Evolutionary conservation across 2,329 filamentous ascomycete species (phyloP).

Genomic region (Cercospora brassicicola): DNA sequence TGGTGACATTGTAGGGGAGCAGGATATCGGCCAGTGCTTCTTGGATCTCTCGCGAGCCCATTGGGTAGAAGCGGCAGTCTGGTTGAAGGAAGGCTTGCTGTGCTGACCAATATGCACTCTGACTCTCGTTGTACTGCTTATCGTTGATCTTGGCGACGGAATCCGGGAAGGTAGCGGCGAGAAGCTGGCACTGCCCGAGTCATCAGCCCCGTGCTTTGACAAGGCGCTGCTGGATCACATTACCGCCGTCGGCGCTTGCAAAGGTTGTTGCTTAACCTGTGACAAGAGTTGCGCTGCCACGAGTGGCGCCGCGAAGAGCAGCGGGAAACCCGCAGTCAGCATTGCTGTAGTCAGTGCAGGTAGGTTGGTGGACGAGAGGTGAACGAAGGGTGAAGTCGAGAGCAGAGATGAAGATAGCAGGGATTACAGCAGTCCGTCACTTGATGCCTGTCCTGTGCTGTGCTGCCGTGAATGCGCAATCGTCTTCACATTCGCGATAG

Average conservation of each 20-base stretch:
- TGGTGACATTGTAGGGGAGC: constrained; percentile 23
- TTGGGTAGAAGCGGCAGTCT: constrained; percentile 24
- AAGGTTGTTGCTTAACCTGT: background rate
- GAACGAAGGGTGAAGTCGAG: background rate
- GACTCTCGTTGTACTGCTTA: constrained; percentile 13
- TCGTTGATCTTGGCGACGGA: constrained; percentile 13
- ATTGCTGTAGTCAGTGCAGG: background rate
- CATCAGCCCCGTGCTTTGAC: background rate
- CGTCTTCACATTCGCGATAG: background rate
- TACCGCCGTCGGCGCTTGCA: constrained; percentile 1
- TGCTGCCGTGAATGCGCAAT: background rate
- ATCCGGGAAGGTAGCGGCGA: constrained; percentile 17
- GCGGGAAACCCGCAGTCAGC: background rate
- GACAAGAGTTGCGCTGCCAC: background rate
- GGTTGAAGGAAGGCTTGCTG: constrained; percentile 18
- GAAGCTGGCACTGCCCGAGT: constrained; percentile 16
- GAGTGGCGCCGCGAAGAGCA: background rate
- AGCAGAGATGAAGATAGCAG: background rate
- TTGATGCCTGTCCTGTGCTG: background rate
- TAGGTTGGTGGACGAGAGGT: background rate
- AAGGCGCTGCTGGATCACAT: background rate
- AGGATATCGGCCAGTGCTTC: constrained; percentile 26
- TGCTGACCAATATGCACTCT: constrained; percentile 16
- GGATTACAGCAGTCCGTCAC: background rate
- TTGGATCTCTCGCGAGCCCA: constrained; percentile 19